Conservation (phyloP, 805 yeast species). For the Diddensiella santjacobensis region DNA sequence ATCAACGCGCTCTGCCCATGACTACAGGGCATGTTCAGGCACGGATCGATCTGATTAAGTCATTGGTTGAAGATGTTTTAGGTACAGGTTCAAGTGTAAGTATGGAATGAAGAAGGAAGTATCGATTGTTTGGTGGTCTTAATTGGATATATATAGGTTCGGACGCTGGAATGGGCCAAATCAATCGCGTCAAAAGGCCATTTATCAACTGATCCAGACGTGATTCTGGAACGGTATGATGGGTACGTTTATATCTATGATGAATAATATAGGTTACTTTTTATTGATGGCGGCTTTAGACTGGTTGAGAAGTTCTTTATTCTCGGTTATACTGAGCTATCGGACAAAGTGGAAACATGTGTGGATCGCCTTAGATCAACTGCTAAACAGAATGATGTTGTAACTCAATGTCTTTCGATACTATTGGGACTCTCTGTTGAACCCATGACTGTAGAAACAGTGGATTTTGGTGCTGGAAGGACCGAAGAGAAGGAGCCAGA, state of each 20-base stretch:
- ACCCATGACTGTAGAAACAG: background rate
- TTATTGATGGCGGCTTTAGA: too few relatives aligned
- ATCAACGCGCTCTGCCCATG: too few relatives aligned
- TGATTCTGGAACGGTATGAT: constrained; percentile 20
- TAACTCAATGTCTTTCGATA: constrained; percentile 1
- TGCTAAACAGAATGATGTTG: constrained; percentile 21
- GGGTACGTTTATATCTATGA: constrained; percentile 7
- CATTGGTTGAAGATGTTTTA: too few relatives aligned
- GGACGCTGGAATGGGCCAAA: constrained; percentile 1
- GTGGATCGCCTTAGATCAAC: constrained; percentile 16
- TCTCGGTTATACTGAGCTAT: constrained; percentile 29
- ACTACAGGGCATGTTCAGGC: background rate
- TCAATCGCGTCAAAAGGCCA: constrained; percentile 3
- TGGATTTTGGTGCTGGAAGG: background rate
- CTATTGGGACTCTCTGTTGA: constrained; percentile 2
- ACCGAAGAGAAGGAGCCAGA: background rate
- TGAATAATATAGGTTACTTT: too few relatives aligned
- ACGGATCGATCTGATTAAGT: background rate
- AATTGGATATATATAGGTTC: too few relatives aligned
- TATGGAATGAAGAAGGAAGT: too few relatives aligned
- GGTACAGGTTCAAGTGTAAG: background rate
- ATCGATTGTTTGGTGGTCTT: too few relatives aligned
- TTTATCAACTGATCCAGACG: constrained; percentile 15
- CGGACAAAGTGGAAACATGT: constrained; percentile 24
- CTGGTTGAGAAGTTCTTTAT: constrained; percentile 29